Percentiles rank a stretch among this genome's conserved stretches.
These are phyloP conservation scores for Botrytis porri DNA, from an alignment of 2,329 filamentous ascomycete species.

Conservation along the genomic window DNA sequence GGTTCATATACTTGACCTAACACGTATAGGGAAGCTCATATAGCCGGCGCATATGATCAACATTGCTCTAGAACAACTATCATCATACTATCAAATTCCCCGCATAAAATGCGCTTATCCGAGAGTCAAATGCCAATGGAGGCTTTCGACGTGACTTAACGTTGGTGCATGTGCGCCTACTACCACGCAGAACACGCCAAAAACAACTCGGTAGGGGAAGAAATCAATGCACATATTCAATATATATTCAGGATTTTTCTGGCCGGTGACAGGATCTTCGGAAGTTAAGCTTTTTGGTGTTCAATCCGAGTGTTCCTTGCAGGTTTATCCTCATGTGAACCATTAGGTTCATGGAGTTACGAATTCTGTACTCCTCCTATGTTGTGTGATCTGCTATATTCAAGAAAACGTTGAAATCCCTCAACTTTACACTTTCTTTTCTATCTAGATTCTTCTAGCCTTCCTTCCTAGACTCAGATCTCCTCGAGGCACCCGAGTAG, in stretches of 20 bases:
- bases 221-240: conserved; percentile 18
- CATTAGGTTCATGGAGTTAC: background rate
- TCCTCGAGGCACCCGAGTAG: background rate
- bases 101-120: conserved; percentile 7
- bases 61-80: conserved; percentile 13
- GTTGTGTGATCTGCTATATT: background rate
- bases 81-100: conserved; percentile 10
- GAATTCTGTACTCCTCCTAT: background rate
- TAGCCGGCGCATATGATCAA: conserved; percentile 19
- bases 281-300: conserved; percentile 9
- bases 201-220: background rate
- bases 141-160: background rate
- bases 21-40: conserved; percentile 18
- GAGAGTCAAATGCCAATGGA: conserved; percentile 14
- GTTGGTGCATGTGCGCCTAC: conserved; percentile 11
- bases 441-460: background rate
- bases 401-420: background rate
- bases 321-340: conserved; percentile 17
- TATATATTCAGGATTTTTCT: background rate
- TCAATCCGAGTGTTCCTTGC: conserved; percentile 15
- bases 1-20: conserved; percentile 10
- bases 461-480: background rate
- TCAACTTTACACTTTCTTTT: background rate
- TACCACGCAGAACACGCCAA: conserved; percentile 7
- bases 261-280: conserved; percentile 20